These are phyloP conservation scores for Barnettozyma populi DNA, from an alignment of 805 yeast genomes.

Conservation along the genomic window DNA sequence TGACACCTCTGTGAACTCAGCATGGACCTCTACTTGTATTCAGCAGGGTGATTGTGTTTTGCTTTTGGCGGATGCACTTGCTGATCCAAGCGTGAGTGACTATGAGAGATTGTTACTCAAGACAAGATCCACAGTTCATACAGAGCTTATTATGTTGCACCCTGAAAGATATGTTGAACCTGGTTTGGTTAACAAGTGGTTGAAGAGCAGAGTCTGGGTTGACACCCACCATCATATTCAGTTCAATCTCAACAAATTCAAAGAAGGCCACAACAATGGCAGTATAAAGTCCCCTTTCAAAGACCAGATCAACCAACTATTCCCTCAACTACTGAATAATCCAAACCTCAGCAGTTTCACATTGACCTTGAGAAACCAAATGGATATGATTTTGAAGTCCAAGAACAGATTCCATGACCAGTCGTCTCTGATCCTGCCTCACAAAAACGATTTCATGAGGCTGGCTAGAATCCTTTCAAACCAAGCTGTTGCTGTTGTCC, in stretches of 20 bases:
- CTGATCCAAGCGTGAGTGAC: slow-evolving; percentile 73
- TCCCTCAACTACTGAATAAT: slow-evolving; percentile 10
- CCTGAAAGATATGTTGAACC: slow-evolving; percentile 78
- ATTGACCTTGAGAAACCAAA: slow-evolving; percentile 28
- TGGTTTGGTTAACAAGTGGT: slow-evolving; percentile 82
- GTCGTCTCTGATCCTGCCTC: slow-evolving; percentile 35
- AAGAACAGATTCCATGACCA: slow-evolving; percentile 19
- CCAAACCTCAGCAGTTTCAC: slow-evolving; percentile 17
- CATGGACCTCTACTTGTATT: slow-evolving; percentile 90
- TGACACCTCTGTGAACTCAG: slow-evolving; percentile 74
- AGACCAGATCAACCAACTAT: slow-evolving; percentile 6
- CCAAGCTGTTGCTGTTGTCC: slow-evolving; percentile 87
- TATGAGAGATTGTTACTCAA: slow-evolving; percentile 73
- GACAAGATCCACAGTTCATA: slow-evolving; percentile 76
- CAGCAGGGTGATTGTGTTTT: slow-evolving; percentile 95
- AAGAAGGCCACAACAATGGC: not conserved
- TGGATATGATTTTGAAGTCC: slow-evolving; percentile 32
- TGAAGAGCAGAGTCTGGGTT: slow-evolving; percentile 83
- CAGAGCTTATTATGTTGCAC: slow-evolving; percentile 81
- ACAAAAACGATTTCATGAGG: slow-evolving; percentile 84
- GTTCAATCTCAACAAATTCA: slow-evolving; percentile 36
- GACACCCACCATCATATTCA: slow-evolving; percentile 91
- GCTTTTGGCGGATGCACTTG: slow-evolving; percentile 76
- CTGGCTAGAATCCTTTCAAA: slow-evolving; percentile 87
- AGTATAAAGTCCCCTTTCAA: not conserved